Evolutionary conservation across 2,329 filamentous ascomycete species (phyloP).

Genomic region (Sclerotinia sclerotiorum): DNA sequence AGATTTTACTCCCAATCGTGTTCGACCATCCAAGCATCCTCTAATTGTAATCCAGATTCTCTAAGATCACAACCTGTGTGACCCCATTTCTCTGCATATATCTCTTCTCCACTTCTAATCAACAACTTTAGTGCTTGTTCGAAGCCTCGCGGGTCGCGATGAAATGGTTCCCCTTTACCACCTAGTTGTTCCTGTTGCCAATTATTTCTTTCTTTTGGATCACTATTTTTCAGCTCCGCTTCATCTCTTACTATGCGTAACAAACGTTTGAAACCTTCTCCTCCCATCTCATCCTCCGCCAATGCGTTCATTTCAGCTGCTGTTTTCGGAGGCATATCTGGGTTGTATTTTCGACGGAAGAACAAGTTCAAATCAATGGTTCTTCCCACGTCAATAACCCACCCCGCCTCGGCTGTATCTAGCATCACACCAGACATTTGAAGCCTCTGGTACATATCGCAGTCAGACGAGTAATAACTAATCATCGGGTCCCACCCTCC

Average conservation of each 20-base stretch:
- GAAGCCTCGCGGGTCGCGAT: conserved; percentile 50
- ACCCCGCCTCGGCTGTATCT: conserved; percentile 44
- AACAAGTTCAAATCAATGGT: conserved; percentile 30
- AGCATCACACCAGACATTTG: conserved; percentile 45
- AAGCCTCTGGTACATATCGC: conserved; percentile 52
- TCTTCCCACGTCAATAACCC: conserved; percentile 49
- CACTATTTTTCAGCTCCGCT: conserved; percentile 36
- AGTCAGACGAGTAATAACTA: conserved; percentile 56
- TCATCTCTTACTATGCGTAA: conserved; percentile 37
- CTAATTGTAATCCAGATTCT: conserved; percentile 42
- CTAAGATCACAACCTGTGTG: conserved; percentile 46
- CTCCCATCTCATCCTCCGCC: not conserved
- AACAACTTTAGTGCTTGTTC: conserved; percentile 47
- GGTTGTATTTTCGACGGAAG: conserved; percentile 4
- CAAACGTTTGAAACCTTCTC: conserved; percentile 38
- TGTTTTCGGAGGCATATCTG: conserved; percentile 25
- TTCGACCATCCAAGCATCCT: conserved; percentile 50
- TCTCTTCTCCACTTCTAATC: conserved; percentile 47
- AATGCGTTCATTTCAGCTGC: conserved; percentile 13
- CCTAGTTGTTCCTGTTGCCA: conserved; percentile 55
- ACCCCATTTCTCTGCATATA: conserved; percentile 49
- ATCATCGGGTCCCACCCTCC: conserved; percentile 58
- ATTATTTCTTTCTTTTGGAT: conserved; percentile 45
- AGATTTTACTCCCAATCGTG: conserved; percentile 42
- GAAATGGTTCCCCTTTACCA: conserved; percentile 55